Conservation (phyloP, 768 basidiomycete species). For the Tricholoma furcatifolium region DNA sequence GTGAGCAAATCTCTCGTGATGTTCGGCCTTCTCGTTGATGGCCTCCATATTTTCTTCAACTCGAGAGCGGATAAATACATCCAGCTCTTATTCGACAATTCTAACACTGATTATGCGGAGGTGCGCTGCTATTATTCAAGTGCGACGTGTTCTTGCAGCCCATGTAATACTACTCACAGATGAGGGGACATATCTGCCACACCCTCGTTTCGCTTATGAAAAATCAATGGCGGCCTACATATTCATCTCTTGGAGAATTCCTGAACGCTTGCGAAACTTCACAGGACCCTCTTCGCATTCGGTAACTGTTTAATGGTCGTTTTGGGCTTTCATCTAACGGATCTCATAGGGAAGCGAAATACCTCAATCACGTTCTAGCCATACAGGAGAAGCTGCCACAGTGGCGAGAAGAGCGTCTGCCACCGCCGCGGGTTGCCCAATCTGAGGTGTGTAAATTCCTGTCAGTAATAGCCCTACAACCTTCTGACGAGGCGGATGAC, state of each 20-base stretch:
- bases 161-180: conserved; percentile 35
- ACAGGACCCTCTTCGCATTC: conserved; percentile 59
- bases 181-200: conserved; percentile 68
- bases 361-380: conserved; percentile 54
- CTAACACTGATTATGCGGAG: conserved; percentile 84
- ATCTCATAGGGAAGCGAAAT: conserved; percentile 46
- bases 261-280: conserved; percentile 50
- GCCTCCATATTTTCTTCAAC: conserved; percentile 64
- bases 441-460: conserved; percentile 51
- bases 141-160: neutral
- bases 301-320: conserved; percentile 34
- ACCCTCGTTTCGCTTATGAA: conserved; percentile 56
- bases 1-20: conserved; percentile 76
- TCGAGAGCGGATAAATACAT: conserved; percentile 67
- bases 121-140: conserved; percentile 34
- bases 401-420: conserved; percentile 75
- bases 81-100: conserved; percentile 68
- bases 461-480: neutral
- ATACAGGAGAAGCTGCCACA: conserved; percentile 58
- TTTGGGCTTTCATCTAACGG: conserved; percentile 5
- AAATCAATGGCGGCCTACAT: conserved; percentile 69
- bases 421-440: conserved; percentile 83
- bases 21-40: conserved; percentile 65
- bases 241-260: conserved; percentile 53
- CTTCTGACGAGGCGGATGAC: conserved; percentile 9